These are phyloP conservation scores for Hyphopichia pseudoburtonii DNA, from an alignment of 1,139 yeast genomes.

Conservation along the genomic window DNA sequence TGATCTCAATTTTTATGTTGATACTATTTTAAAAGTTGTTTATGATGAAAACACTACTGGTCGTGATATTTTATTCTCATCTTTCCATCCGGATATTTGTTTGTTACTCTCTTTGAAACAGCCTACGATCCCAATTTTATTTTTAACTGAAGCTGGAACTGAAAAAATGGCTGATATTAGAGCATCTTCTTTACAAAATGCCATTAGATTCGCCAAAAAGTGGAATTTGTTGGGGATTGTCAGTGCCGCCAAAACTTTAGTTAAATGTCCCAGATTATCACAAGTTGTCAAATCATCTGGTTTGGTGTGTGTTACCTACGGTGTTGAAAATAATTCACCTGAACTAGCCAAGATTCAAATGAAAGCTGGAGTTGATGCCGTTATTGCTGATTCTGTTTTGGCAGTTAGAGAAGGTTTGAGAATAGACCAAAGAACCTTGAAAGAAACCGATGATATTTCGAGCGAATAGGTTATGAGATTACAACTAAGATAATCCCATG, in stretches of 20 bases:
- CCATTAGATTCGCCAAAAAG: slow-evolving; percentile 83
- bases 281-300: slow-evolving; percentile 88
- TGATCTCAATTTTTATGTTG: slow-evolving; percentile 86
- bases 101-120: slow-evolving; percentile 83
- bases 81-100: slow-evolving; percentile 95
- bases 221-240: slow-evolving; percentile 95
- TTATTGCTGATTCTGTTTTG: slow-evolving; percentile 90
- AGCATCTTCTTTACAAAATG: slow-evolving; percentile 86
- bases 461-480: not conserved
- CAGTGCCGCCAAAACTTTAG: slow-evolving; percentile 81
- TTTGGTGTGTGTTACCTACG: slow-evolving; percentile 91
- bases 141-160: slow-evolving; percentile 87
- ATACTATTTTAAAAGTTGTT: slow-evolving; percentile 75
- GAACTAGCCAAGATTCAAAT: slow-evolving; percentile 82
- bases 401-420: slow-evolving; percentile 86
- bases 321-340: slow-evolving; percentile 81
- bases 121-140: slow-evolving; percentile 88
- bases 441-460: slow-evolving; percentile 1
- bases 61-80: slow-evolving; percentile 85
- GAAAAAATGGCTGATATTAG: slow-evolving; percentile 82
- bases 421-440: slow-evolving; percentile 21
- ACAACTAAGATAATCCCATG: no score
- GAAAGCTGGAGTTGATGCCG: slow-evolving; percentile 96
- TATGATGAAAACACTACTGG: slow-evolving; percentile 74
- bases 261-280: slow-evolving; percentile 84